phyloP scores from a whole-genome alignment of 495 filamentous ascomycete genomes.

The Margaritispora aquatica region DNA sequence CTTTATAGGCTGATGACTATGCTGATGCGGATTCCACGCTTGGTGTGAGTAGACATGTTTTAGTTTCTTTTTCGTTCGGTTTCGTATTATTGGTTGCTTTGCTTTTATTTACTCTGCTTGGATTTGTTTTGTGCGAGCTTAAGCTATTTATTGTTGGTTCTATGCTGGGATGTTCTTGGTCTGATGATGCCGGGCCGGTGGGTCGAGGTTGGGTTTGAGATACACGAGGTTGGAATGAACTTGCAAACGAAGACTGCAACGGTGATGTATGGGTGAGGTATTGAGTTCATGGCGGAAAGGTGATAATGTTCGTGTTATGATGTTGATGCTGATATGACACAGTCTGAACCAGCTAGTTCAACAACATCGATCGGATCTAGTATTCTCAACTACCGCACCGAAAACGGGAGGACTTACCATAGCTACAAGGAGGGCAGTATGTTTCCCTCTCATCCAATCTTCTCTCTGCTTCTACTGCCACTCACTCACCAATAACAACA shows the following conservation, averaged over 20 bases:
- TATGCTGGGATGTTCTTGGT: too few relatives aligned
- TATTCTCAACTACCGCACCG: constrained; percentile 29
- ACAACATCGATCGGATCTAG: not conserved
- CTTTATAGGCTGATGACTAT: not conserved
- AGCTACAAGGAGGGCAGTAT: constrained; percentile 1
- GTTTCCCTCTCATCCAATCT: too few relatives aligned
- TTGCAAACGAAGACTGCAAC: too few relatives aligned
- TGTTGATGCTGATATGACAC: not conserved
- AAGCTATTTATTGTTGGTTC: too few relatives aligned
- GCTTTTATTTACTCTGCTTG: too few relatives aligned
- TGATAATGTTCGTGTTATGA: too few relatives aligned
- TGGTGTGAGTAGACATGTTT: not conserved
- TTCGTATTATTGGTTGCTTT: too few relatives aligned
- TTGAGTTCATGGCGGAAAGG: not conserved
- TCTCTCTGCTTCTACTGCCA: too few relatives aligned
- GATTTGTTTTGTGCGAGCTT: too few relatives aligned
- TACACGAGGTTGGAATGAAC: not conserved
- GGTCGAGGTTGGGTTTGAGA: not conserved
- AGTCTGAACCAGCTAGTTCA: constrained; percentile 1
- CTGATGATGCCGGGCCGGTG: too few relatives aligned
- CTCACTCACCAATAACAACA: not conserved
- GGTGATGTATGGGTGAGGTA: too few relatives aligned
- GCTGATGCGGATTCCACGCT: not conserved
- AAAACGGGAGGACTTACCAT: constrained; percentile 10
- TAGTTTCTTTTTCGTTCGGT: too few relatives aligned